Conservation (phyloP, 1,139 yeast species). For the Yamadazyma jaroonii region DNA sequence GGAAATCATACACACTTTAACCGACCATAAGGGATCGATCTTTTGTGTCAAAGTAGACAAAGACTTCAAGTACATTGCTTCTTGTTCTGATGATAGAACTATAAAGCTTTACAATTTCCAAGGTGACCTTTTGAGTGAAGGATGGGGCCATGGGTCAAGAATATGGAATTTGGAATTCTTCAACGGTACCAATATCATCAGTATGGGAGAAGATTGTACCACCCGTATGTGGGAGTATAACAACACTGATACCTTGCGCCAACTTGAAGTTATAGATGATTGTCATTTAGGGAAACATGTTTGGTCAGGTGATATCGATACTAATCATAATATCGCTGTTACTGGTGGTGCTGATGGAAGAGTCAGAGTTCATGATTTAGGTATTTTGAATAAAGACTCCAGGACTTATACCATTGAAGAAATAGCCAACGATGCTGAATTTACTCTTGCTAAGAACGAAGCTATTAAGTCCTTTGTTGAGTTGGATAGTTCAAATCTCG, state of each 20-base stretch:
- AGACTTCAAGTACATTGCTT: slow-evolving; percentile 54
- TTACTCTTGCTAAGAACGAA: slow-evolving; percentile 45
- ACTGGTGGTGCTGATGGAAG: slow-evolving; percentile 94
- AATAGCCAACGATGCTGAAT: slow-evolving; percentile 25
- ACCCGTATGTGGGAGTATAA: slow-evolving; percentile 71
- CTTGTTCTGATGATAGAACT: slow-evolving; percentile 94
- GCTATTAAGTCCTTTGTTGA: slow-evolving; percentile 60
- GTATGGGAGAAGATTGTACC: slow-evolving; percentile 89
- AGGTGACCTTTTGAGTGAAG: slow-evolving; percentile 65
- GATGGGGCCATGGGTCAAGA: slow-evolving; percentile 97
- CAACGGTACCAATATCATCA: slow-evolving; percentile 40
- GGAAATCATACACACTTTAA: slow-evolving; percentile 51
- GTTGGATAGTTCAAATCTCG: slow-evolving; percentile 30
- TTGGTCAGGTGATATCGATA: slow-evolving; percentile 73
- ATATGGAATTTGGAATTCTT: slow-evolving; percentile 80
- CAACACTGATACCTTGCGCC: slow-evolving; percentile 21
- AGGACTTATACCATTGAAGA: slow-evolving; percentile 27
- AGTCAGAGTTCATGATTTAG: slow-evolving; percentile 58
- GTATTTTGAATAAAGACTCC: slow-evolving; percentile 11
- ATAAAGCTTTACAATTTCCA: slow-evolving; percentile 69
- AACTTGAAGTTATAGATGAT: slow-evolving; percentile 40
- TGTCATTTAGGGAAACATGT: slow-evolving; percentile 84
- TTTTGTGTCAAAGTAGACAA: slow-evolving; percentile 71
- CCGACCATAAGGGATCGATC: slow-evolving; percentile 86
- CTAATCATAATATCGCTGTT: slow-evolving; percentile 45